phyloP scores from a whole-genome alignment of 2,329 filamentous ascomycete species.

The Aspergillus amoenus region DNA sequence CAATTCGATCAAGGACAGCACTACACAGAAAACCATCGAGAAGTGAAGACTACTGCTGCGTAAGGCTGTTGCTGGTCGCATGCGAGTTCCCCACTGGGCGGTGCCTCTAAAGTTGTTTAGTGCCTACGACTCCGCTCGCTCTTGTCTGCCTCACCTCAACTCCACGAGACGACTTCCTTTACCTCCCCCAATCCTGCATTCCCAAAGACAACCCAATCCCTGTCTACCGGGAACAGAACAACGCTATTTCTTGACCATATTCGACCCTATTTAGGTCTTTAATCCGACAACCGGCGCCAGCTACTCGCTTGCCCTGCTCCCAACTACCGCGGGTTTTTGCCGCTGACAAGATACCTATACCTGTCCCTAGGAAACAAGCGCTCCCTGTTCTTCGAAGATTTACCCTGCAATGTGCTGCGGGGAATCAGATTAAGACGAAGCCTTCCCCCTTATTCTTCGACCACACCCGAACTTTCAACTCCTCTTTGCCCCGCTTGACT shows the following conservation, averaged over 20 bases:
- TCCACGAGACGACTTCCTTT: constrained; percentile 10
- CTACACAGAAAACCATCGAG: not conserved
- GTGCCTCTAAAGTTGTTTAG: constrained; percentile 7
- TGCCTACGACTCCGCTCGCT: constrained; percentile 10
- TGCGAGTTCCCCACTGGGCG: constrained; percentile 8
- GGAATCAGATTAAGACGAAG: constrained; percentile 8
- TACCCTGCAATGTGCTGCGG: constrained; percentile 20
- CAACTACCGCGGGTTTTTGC: constrained; percentile 3
- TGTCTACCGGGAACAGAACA: not conserved
- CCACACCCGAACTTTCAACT: constrained; percentile 5
- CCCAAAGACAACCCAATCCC: not conserved
- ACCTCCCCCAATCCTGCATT: not conserved
- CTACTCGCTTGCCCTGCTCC: not conserved
- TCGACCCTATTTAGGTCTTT: not conserved
- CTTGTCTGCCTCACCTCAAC: not conserved
- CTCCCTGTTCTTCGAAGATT: constrained; percentile 1
- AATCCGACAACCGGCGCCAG: not conserved
- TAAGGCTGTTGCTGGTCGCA: not conserved
- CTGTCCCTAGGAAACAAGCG: constrained; percentile 16
- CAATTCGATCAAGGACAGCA: not conserved
- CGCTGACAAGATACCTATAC: constrained; percentile 10
- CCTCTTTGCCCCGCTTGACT: constrained; percentile 13
- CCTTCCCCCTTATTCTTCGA: not conserved
- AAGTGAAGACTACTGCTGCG: not conserved
- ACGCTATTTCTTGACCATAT: not conserved